Percentiles rank a stretch among this genome's conserved stretches.
Conservation (phyloP, 225 moss, liverwort and hornwort genomes). For the Neckera pumila region DNA sequence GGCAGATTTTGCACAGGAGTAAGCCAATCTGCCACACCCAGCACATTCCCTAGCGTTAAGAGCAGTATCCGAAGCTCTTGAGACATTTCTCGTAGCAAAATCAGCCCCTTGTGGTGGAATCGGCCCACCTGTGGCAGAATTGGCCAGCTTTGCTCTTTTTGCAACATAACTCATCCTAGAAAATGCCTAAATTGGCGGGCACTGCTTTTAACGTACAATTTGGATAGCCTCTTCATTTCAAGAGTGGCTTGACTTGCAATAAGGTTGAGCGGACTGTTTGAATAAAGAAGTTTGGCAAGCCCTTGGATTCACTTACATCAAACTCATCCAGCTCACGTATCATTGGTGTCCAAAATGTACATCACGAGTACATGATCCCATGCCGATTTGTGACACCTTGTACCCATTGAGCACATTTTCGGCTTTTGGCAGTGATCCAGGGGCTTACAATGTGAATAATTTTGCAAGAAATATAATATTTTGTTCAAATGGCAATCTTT, state of each 20-base stretch:
- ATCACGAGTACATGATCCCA: not conserved
- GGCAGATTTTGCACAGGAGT: too few species aligned
- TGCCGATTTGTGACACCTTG: not conserved
- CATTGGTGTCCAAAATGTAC: not conserved
- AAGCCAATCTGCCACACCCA: too few species aligned
- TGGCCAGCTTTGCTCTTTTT: too few species aligned
- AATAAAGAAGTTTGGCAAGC: not conserved
- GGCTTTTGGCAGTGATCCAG: not conserved
- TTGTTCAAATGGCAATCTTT: not conserved
- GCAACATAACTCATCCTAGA: too few species aligned
- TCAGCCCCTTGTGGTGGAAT: too few species aligned
- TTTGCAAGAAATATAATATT: not conserved
- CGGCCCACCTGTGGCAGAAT: too few species aligned
- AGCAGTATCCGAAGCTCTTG: too few species aligned
- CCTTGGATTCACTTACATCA: too few species aligned
- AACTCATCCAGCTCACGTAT: not conserved
- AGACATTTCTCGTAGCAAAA: too few species aligned
- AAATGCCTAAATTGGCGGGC: too few species aligned
- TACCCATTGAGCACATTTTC: not conserved
- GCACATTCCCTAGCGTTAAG: too few species aligned
- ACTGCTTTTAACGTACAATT: not conserved
- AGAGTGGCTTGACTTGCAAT: not conserved
- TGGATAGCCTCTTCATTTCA: not conserved
- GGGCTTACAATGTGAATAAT: not conserved
- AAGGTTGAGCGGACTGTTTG: not conserved